phyloP scores from a whole-genome alignment of 768 basidiomycete species.

The Harrya chromipes region DNA sequence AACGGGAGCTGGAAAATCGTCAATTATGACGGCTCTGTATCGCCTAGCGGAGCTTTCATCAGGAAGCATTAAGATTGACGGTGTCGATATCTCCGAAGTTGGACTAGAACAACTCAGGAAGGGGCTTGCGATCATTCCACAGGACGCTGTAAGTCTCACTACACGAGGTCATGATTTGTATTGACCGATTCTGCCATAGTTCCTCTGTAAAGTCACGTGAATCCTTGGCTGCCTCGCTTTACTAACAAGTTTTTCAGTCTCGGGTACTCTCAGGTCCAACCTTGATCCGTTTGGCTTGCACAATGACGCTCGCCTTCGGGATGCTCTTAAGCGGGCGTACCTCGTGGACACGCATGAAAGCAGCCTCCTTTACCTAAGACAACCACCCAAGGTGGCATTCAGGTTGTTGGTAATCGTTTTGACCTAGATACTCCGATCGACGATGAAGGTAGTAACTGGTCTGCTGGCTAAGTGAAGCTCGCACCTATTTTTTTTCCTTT shows the following conservation, averaged over 20 bases:
- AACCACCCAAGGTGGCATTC: constrained; percentile 37
- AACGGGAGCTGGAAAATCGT: constrained; percentile 88
- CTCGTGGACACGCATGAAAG: constrained; percentile 56
- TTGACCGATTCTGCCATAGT: constrained; percentile 18
- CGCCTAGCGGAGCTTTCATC: constrained; percentile 77
- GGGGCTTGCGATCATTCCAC: constrained; percentile 76
- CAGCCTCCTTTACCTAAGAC: constrained; percentile 29
- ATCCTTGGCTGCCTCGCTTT: constrained; percentile 3
- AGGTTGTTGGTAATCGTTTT: constrained; percentile 51
- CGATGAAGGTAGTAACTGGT: constrained; percentile 83
- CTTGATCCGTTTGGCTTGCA: constrained; percentile 85
- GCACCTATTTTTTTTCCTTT: neutral
- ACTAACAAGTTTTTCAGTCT: constrained; percentile 41
- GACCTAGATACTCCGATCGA: constrained; percentile 82
- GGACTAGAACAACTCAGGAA: constrained; percentile 72
- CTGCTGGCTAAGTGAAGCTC: constrained; percentile 49
- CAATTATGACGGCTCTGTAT: constrained; percentile 86
- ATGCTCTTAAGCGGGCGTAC: constrained; percentile 82
- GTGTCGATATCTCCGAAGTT: constrained; percentile 76
- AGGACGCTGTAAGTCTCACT: constrained; percentile 48
- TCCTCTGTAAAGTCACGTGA: constrained; percentile 35
- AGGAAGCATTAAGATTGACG: constrained; percentile 78
- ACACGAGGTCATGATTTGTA: neutral
- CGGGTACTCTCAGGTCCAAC: constrained; percentile 75
- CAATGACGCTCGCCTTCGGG: constrained; percentile 82